A percentile compares a stretch with the other conserved stretches of the same genome.
Conservation (phyloP, 176 grass and related monocot genomes). For the Oryza punctata region DNA sequence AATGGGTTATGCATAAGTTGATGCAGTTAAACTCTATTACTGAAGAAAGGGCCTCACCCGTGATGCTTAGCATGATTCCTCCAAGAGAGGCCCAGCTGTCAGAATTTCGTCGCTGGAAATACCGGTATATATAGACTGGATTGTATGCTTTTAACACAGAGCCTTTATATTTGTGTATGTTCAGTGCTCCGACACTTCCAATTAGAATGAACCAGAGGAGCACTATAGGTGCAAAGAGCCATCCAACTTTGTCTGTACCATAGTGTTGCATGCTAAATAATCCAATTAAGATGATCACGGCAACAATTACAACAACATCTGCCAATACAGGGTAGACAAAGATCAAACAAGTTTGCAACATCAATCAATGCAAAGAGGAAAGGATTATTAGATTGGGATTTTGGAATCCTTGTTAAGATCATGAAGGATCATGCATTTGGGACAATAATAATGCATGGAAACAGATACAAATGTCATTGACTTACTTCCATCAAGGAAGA, state of each 20-base stretch:
- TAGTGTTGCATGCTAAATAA: slow-evolving; percentile 98
- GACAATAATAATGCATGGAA: neutral
- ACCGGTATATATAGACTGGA: slow-evolving; percentile 75
- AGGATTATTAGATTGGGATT: slow-evolving; percentile 10
- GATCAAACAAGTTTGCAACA: slow-evolving; percentile 15
- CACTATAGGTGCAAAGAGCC: slow-evolving; percentile 94
- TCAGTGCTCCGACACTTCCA: slow-evolving; percentile 78
- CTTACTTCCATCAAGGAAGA: slow-evolving; percentile 34
- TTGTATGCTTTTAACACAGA: slow-evolving; percentile 89
- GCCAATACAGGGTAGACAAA: slow-evolving; percentile 42
- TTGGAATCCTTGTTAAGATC: slow-evolving; percentile 8
- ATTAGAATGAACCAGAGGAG: slow-evolving; percentile 95
- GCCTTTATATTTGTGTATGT: slow-evolving; percentile 80
- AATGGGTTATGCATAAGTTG: neutral
- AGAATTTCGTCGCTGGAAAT: slow-evolving; percentile 60
- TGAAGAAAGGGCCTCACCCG: slow-evolving; percentile 54
- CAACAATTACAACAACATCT: slow-evolving; percentile 92
- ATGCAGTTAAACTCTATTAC: neutral
- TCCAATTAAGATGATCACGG: slow-evolving; percentile 90
- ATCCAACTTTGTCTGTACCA: slow-evolving; percentile 97
- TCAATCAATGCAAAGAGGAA: slow-evolving; percentile 21
- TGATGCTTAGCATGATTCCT: slow-evolving; percentile 96
- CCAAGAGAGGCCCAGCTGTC: slow-evolving; percentile 82
- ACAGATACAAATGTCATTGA: neutral
- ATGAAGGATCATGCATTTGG: slow-evolving; percentile 22